Evolutionary conservation across 2,329 filamentous ascomycete species (phyloP), one percentile per base, ranked within the genome.

Genomic region (Fusarium sp.): DNA sequence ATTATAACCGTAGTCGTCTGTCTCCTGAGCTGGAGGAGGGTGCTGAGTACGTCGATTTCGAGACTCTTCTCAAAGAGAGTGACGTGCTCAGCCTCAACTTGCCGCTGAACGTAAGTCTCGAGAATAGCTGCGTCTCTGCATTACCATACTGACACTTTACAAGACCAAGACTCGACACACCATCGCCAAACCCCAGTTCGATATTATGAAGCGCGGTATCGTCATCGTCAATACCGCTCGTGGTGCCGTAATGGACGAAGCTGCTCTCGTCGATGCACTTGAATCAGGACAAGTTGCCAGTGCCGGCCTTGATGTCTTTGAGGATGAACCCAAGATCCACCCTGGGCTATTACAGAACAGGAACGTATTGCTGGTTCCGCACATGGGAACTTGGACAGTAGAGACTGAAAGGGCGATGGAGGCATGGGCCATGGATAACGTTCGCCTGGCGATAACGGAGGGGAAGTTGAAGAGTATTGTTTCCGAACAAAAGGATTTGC

Each of bases 321-420:
- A 97, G 77, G 84, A 94, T 38, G 93, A 97, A 79, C 94, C 94
- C 0, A 84, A 87, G 60, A 82, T 97, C 28, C 92, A 96, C 75
- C 90, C 89, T 1, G 92, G 91, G 2, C 82, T 97, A 42, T 72
- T 95, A 15, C 81, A 82, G 17, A 95, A 95, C 75, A 88, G 88
- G 3, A 87, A 88, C 71, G 92, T 93, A 22, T 83, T 95, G 73
- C 83, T 97, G 28, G 81, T 97, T 36, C 94, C 94, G 52, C 94
- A 97, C 78, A 92, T 97, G 92, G 93, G 93, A 0, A 97, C 94
- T 1, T 94, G 88, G 85, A 95, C 92, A 1, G 82, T 89, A 28
- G 93, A 88, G 81, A 88, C 87, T 8, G 83, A 86, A 77, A 82
- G 80, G 43, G 86, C 87, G 78, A 90, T 95, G 92, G 93, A 95